Evolutionary conservation across 1,139 yeast genomes (phyloP).

Genomic region (Diutina rugosa): DNA sequence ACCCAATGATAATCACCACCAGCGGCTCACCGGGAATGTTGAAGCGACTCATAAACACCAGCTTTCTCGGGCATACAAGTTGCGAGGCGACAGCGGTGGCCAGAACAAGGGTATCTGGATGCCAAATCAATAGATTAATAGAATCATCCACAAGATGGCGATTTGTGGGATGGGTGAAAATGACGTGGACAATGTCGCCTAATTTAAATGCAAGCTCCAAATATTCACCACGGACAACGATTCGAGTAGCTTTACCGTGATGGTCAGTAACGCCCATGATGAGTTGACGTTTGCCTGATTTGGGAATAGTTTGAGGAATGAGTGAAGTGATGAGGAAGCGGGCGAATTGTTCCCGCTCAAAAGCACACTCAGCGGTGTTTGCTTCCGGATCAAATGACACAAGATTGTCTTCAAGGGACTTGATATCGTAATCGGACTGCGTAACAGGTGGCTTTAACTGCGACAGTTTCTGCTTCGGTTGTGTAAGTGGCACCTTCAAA

Average conservation of each 20-base stretch:
- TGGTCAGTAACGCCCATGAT: neutral
- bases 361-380: neutral
- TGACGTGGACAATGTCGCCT: conserved; percentile 49
- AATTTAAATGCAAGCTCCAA: conserved; percentile 24
- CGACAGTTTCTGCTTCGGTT: neutral
- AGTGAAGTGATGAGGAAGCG: neutral
- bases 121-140: conserved; percentile 55
- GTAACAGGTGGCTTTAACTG: neutral
- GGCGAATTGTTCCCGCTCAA: neutral
- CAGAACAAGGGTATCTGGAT: conserved; percentile 73
- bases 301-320: neutral
- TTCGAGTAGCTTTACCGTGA: conserved; percentile 11
- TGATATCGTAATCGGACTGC: neutral
- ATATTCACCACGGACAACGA: conserved; percentile 40
- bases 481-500: neutral
- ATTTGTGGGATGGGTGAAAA: conserved; percentile 28
- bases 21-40: conserved; percentile 43
- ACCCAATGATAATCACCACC: conserved; percentile 60
- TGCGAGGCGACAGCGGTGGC: conserved; percentile 78
- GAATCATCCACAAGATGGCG: conserved; percentile 40
- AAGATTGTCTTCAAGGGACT: neutral
- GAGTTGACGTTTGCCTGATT: neutral
- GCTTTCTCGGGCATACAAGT: conserved; percentile 56
- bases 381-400: neutral
- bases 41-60: conserved; percentile 46